A percentile compares a stretch with the other conserved stretches of the same genome.
phyloP scores from a whole-genome alignment of 1,139 yeast genomes.

The Geotrichum fermentans region DNA sequence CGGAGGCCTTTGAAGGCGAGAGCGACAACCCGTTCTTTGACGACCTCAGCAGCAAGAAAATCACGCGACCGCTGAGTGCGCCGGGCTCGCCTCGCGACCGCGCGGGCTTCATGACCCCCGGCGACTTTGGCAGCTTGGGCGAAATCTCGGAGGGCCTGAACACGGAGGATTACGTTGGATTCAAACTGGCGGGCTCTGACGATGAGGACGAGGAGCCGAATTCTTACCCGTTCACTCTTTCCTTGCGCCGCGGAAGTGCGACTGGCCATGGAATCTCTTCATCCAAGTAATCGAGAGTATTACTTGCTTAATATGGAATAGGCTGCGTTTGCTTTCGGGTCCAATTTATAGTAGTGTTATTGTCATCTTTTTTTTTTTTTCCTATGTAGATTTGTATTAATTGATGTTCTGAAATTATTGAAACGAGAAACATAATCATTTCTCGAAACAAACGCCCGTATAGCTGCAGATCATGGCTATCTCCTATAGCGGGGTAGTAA shows the following conservation, averaged over 20 bases:
- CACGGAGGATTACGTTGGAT: constrained; percentile 76
- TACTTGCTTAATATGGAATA: neutral
- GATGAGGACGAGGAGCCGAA: constrained; percentile 34
- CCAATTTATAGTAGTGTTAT: neutral
- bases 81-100: constrained; percentile 83
- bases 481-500: no score
- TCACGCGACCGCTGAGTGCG: constrained; percentile 86
- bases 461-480: no score
- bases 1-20: constrained; percentile 57
- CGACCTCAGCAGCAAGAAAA: constrained; percentile 45
- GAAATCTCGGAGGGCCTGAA: constrained; percentile 72
- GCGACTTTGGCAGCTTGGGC: constrained; percentile 93
- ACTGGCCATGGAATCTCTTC: constrained; percentile 1
- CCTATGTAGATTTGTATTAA: no score
- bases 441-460: no score
- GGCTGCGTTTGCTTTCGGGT: neutral
- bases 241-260: constrained; percentile 13
- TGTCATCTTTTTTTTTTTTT: neutral
- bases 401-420: no score
- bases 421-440: no score
- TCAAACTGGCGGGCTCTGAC: constrained; percentile 51
- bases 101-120: constrained; percentile 85
- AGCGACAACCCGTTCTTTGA: constrained; percentile 49
- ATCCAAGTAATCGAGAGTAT: neutral
- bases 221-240: constrained; percentile 25